A percentile compares a stretch with the other conserved stretches of the same genome.
Evolutionary conservation across 2,329 filamentous ascomycete genomes (phyloP).

Genomic region (Calonectria pseudoturangicola): DNA sequence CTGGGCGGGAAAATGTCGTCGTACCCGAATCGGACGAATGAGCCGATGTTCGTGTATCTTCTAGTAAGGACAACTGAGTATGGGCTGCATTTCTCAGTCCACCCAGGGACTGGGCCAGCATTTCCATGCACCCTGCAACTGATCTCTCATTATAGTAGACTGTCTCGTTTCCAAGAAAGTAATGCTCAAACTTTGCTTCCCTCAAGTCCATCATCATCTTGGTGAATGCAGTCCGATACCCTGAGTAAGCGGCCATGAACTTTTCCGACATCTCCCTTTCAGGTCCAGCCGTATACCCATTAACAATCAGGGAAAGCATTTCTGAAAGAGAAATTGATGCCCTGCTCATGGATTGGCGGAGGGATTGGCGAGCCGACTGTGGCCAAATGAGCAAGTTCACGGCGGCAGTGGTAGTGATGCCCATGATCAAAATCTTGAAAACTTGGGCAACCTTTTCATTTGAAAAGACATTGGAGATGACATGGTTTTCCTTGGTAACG

Average conservation of each 20-base stretch:
- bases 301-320: conserved; percentile 87
- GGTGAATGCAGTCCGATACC: conserved; percentile 79
- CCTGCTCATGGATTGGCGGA: conserved; percentile 82
- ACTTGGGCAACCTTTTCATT: conserved; percentile 88
- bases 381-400: conserved; percentile 88
- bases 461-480: conserved; percentile 89
- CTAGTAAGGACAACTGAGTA: conserved; percentile 80
- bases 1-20: conserved; percentile 25
- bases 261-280: conserved; percentile 83
- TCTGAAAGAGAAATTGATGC: conserved; percentile 85
- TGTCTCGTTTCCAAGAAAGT: conserved; percentile 84
- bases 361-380: conserved; percentile 82
- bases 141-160: conserved; percentile 86
- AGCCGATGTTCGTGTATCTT: neutral
- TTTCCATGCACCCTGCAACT: conserved; percentile 89
- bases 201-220: conserved; percentile 85
- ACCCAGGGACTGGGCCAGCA: conserved; percentile 90
- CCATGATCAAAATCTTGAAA: conserved; percentile 87
- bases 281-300: conserved; percentile 87
- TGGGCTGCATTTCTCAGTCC: conserved; percentile 91
- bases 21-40: conserved; percentile 1
- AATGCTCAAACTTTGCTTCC: conserved; percentile 94
- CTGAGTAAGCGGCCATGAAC: conserved; percentile 76
- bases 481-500: conserved; percentile 91
- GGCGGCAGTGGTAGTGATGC: conserved; percentile 80